Base-by-base conservation (phyloP, 2,329 filamentous ascomycete species). In the Diaporthe caulivora region DNA sequence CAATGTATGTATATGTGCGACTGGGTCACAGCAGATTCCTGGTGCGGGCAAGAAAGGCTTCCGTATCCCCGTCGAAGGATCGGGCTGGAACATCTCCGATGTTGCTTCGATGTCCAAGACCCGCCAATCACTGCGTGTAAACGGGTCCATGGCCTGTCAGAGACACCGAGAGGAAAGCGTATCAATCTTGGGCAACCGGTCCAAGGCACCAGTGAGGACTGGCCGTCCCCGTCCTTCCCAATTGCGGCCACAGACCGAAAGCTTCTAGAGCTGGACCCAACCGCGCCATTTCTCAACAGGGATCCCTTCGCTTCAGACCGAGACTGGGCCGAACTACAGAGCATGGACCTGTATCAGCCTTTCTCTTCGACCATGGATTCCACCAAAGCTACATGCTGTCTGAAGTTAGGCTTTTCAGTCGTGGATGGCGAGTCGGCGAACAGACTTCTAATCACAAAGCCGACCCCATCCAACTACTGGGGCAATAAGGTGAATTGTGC, bases 271-370 rank as follows among this genome's bases (percentile, higher is more conserved):
- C 60, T 34, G 34, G 42, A 37, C 29, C 60, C 60, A 49, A 34
- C 60, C 42, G 60, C n/a, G 60, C 44, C 29, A 49, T 65, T 34
- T 49, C 18, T 49, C 29, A 65, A 65, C 60, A 65, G 42, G 42
- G 26, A 65, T 65, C 60, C 60, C 60, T 65, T 65, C 42, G 34
- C 60, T 51, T 65, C 11, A 49, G 60, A 34, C 60, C 60, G 60
- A 49, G 29, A 29, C 42, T 65, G 60, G 60, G 44, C 60, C 60
- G 60, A 49, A 65, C 60, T 65, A 44, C 44, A 49, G 60, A 65
- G 60, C 60, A 65, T 65, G 42, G 60, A 65, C 42, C 42, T 65
- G 60, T 49, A 34, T 65, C 60, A 65, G 42, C 60, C 60, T 65
- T 65, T 65, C 37, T 8, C 2, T 13, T 1, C 18, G n/a, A 65